Base-by-base conservation (phyloP, 345 rosid genomes). In the Toxicodendron radicans region DNA sequence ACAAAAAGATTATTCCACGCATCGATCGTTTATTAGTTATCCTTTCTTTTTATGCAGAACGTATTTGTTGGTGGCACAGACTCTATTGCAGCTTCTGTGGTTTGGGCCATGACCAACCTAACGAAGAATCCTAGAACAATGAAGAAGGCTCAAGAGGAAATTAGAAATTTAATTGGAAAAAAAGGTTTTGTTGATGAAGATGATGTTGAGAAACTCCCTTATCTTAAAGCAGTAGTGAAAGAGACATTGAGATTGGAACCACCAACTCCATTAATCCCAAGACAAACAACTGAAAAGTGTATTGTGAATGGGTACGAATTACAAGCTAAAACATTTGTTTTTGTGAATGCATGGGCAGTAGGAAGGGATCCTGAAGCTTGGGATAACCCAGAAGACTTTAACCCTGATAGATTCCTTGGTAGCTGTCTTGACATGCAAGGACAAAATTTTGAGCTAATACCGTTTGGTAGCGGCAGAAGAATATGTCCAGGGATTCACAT, bases 361-460 rank as follows among this genome's bases (percentile, higher is more conserved):
- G 87, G 88, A 11, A 79, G 87, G 3, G 90, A 85, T 33, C 64
- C 74, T 24, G 81, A 81, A 68, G 77, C 63, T 0, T 82, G 89
- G 91, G 71, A 79, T 4, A 73, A 52, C 16, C 72, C 79, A 0
- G 65, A 76, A 6, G 61, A 64, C 61, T 81, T 81, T 27, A 8
- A 21, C 23, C 82, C 82, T 0, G 80, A 81, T 12, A 77, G 85
- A 68, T 82, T 84, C 24, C 6, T 72, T 3, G 72, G 30, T 2
- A 77, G n/a, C 4, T 27, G 61, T 0, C 24, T 76, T 23, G 77
- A 81, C 30, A 32, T 79, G 20, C 58, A 56, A n/a, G 79, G 82
- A 20, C 76, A 76, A 7, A 71, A 79, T 54, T 78, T 54, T 21
- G 79, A 73, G 51, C 18, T 83, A 5, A n/a, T 71, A 27, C 78